A percentile compares a stretch with the other conserved stretches of the same genome.
phyloP scores from a whole-genome alignment of 345 rosid genomes.

The Gossypioides kirkii region DNA sequence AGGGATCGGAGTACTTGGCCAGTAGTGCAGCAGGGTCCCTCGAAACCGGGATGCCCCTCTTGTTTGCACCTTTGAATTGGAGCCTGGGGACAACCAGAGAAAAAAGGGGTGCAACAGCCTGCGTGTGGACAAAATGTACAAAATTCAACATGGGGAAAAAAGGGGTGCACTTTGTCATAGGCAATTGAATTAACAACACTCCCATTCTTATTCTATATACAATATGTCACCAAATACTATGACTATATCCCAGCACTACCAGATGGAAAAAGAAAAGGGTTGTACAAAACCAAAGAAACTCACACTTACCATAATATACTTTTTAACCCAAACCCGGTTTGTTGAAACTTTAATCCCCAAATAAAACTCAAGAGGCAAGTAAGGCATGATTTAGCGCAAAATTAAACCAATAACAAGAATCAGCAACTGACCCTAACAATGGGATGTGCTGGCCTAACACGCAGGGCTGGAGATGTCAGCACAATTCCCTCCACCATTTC shows the following conservation, averaged over 20 bases:
- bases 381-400: not conserved
- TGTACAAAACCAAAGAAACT: not conserved
- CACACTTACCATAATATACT: not conserved
- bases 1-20: slow-evolving; percentile 86
- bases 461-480: slow-evolving; percentile 89
- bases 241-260: no score
- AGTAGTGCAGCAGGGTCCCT: slow-evolving; percentile 86
- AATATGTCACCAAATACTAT: not conserved
- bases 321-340: no score
- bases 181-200: not conserved
- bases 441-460: slow-evolving; percentile 94
- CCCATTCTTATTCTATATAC: not conserved
- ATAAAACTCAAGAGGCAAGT: not conserved
- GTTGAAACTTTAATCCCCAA: not conserved
- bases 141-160: not conserved
- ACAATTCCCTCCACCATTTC: slow-evolving; percentile 76
- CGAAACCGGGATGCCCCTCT: slow-evolving; percentile 89
- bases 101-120: slow-evolving; percentile 93
- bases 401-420: not conserved
- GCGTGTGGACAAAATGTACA: slow-evolving; percentile 1
- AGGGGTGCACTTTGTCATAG: no score
- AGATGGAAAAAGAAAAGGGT: not conserved
- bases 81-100: slow-evolving; percentile 73
- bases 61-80: slow-evolving; percentile 98
- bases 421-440: slow-evolving; percentile 71